Percentiles rank a stretch among this genome's conserved stretches.
phyloP scores from a whole-genome alignment of 1,284 basidiomycete species.

The Tylopilus sp. region DNA sequence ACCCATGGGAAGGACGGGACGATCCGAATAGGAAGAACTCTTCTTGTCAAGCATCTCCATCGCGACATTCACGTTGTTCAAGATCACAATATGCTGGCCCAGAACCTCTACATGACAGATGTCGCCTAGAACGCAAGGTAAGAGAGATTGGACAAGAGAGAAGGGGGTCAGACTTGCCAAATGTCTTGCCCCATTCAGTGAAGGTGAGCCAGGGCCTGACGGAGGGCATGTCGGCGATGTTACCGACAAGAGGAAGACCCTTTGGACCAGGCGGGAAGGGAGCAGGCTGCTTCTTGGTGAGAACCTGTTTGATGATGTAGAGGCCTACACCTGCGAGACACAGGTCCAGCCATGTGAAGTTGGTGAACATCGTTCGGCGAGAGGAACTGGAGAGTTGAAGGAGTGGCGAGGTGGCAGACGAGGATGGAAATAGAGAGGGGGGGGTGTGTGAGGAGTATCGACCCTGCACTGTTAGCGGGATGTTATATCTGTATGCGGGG shows the following conservation, averaged over 20 bases:
- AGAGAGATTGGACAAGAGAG: background rate
- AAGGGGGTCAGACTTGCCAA: constrained; percentile 18
- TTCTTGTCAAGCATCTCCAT: constrained; percentile 64
- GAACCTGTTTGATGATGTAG: constrained; percentile 28
- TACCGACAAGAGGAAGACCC: constrained; percentile 31
- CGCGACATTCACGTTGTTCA: constrained; percentile 54
- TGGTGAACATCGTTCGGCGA: constrained; percentile 20
- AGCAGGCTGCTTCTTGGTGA: constrained; percentile 21
- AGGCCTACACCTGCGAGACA: constrained; percentile 31
- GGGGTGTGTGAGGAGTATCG: background rate
- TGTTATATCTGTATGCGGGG: constrained; percentile 23
- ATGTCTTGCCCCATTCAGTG: constrained; percentile 32
- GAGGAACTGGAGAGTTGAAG: constrained; percentile 5
- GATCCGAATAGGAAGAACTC: constrained; percentile 64
- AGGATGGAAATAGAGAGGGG: constrained; percentile 9
- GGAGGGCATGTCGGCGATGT: constrained; percentile 36
- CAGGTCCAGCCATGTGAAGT: constrained; percentile 32
- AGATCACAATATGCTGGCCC: constrained; percentile 56
- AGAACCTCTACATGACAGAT: constrained; percentile 56
- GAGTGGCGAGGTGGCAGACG: constrained; percentile 8
- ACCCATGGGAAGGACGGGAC: constrained; percentile 56
- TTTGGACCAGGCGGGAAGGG: constrained; percentile 33
- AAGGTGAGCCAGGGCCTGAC: constrained; percentile 34
- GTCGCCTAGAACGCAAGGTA: constrained; percentile 42
- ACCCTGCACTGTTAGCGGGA: background rate